Evolutionary conservation across 192 early-diverging fungal species (phyloP), one percentile per base, ranked within the genome.

Genomic region (Geranomyces michiganensis): DNA sequence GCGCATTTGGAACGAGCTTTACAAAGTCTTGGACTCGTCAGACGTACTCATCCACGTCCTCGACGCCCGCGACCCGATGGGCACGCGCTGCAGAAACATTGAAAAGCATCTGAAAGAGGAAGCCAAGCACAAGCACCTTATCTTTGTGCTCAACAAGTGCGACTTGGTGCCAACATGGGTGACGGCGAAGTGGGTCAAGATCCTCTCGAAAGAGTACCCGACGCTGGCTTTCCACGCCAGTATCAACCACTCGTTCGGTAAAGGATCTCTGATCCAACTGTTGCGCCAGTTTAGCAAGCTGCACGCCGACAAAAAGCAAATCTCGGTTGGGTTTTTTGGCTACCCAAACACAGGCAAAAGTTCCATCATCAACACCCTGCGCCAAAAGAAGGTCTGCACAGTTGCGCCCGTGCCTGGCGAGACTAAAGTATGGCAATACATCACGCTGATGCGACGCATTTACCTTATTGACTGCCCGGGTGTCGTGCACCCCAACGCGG

Each of bases 391-490:
- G 83, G 96, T 97, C 49, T 99, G 97, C 88, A 97, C 87, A 53
- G 96, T 98, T 9, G 97, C 97, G 9, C 97, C 97, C 0, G 89
- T 98, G 73, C 96, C 97, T 29, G 97, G 97, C 36, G 97, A 99
- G 80, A 99, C 97, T 72, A 93, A 91, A 81, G 92, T 96, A 65
- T 99, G 97, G 97, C 97, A 98, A 83, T 99, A 99, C 79, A 96
- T 99, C 44, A 97, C 96, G 15, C 85, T 99, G 72, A 99, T 96
- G 88, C 94, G 94, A 70, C 91, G 93, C 62, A 99, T 99, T 69
- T 99, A 96, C 75, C 83, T 99, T 51, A 98, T 99, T 75, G 97
- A 99, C 77, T 99, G 97, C 80, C 97, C 97, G 26, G 97, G 97
- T 71, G 92, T 99, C 46, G 97, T 99, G 60, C 92, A 92, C 66